Conservation (phyloP, 1,284 basidiomycete species). For the Testicularia cyperi region DNA sequence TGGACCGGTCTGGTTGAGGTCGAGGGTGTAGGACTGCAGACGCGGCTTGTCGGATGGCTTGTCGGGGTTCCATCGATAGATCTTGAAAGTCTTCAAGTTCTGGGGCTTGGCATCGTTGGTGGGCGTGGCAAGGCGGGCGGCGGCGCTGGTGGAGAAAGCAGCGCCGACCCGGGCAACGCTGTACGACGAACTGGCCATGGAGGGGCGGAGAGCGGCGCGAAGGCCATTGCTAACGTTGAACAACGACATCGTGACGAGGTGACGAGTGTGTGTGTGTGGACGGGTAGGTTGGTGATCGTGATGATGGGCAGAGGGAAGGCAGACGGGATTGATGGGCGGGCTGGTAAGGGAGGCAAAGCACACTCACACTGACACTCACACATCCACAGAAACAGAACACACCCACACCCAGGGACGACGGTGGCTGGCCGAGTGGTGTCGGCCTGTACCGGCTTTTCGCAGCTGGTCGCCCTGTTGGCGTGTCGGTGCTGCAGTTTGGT, state of each 20-base stretch:
- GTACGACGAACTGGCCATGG: slow-evolving; percentile 17
- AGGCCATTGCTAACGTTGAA: slow-evolving; percentile 31
- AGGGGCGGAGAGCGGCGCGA: slow-evolving; percentile 27
- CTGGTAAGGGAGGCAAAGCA: not conserved
- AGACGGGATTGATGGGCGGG: not conserved
- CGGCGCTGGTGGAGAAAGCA: slow-evolving; percentile 47
- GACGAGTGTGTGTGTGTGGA: slow-evolving; percentile 1
- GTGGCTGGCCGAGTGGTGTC: too few species aligned
- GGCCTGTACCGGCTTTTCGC: too few species aligned
- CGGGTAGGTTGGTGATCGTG: not conserved
- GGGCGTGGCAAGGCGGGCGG: slow-evolving; percentile 51
- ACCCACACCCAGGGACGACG: too few species aligned
- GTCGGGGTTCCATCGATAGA: slow-evolving; percentile 74
- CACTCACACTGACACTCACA: slow-evolving; percentile 3
- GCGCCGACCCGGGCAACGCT: slow-evolving; percentile 6
- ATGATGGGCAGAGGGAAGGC: not conserved
- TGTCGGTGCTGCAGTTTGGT: too few species aligned
- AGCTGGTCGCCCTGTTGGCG: too few species aligned
- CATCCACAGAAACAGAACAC: too few species aligned
- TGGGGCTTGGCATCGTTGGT: slow-evolving; percentile 48
- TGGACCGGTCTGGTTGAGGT: slow-evolving; percentile 91
- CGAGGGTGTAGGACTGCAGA: slow-evolving; percentile 87
- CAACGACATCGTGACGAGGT: slow-evolving; percentile 27
- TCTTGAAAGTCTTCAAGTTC: slow-evolving; percentile 58
- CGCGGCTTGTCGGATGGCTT: slow-evolving; percentile 87